phyloP scores from a whole-genome alignment of 805 yeast genomes.

The Barnettozyma populi region DNA sequence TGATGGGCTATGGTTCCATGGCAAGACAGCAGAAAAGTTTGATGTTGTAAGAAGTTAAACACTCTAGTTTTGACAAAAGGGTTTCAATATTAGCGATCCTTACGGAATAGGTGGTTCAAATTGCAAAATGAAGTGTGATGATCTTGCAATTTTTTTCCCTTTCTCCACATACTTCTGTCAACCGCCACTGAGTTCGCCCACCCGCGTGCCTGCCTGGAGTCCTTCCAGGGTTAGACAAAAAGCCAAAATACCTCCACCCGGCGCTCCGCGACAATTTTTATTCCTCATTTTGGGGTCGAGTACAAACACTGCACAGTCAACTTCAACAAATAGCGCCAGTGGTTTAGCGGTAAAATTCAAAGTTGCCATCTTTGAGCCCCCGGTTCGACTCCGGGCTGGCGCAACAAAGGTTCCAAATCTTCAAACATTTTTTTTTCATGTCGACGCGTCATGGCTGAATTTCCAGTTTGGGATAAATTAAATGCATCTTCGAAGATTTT shows the following conservation, averaged over 20 bases:
- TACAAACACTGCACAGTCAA: too few relatives aligned
- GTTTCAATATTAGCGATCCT: not conserved
- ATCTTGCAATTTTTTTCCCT: too few relatives aligned
- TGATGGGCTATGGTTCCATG: not conserved
- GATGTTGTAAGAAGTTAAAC: not conserved
- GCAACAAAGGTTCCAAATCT: too few relatives aligned
- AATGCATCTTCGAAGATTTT: conserved; percentile 1
- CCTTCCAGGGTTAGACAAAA: too few relatives aligned
- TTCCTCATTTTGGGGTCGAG: too few relatives aligned
- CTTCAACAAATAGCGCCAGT: conserved; percentile 22
- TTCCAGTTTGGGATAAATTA: conserved; percentile 7
- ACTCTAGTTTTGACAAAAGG: not conserved
- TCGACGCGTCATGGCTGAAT: not conserved
- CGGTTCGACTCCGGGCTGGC: conserved; percentile 48
- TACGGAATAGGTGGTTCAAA: not conserved
- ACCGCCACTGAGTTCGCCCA: too few relatives aligned
- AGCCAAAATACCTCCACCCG: too few relatives aligned
- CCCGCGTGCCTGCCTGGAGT: too few relatives aligned
- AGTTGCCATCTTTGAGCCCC: conserved; percentile 52
- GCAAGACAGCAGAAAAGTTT: not conserved
- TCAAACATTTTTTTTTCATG: not conserved
- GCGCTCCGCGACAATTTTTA: too few relatives aligned
- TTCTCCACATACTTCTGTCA: not conserved
- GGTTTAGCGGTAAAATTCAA: conserved; percentile 49
- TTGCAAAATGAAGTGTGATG: not conserved